phyloP scores from a whole-genome alignment of 441 rosid genomes.

The Raphanus hybrid region DNA sequence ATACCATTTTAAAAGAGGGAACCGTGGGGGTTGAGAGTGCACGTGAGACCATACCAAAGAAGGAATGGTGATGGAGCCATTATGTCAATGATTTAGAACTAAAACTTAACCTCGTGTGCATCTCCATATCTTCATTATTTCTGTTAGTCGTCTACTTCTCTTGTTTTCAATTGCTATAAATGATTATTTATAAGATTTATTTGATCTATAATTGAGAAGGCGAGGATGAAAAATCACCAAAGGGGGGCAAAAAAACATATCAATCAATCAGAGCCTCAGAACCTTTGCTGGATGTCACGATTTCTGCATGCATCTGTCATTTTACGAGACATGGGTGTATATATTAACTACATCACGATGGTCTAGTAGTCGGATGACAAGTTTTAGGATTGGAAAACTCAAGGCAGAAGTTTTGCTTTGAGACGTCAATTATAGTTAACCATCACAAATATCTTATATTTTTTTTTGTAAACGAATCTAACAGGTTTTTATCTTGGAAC shows the following conservation, averaged over 20 bases:
- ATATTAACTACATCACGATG: neutral
- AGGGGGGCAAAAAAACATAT: constrained; percentile 30
- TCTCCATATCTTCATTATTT: constrained; percentile 33
- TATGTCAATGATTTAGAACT: constrained; percentile 30
- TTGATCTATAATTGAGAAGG: neutral
- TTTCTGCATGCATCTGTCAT: constrained; percentile 25
- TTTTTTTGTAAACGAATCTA: neutral
- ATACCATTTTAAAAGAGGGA: neutral
- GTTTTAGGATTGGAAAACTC: neutral
- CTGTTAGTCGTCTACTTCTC: neutral
- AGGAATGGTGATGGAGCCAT: constrained; percentile 44
- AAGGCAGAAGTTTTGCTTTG: neutral
- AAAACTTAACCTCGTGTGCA: constrained; percentile 46
- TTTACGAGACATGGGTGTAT: constrained; percentile 15
- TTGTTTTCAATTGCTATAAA: neutral
- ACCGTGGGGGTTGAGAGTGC: constrained; percentile 28
- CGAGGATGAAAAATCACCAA: constrained; percentile 2
- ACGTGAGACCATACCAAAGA: constrained; percentile 26
- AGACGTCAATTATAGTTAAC: neutral
- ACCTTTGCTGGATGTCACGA: constrained; percentile 33
- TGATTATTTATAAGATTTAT: neutral
- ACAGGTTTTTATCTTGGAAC: no score
- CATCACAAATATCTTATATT: neutral
- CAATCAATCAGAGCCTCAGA: constrained; percentile 14
- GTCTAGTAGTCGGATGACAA: neutral